Evolutionary conservation across 164 flowering plant species (phyloP).

Genomic region (Tinospora cordifolia): DNA sequence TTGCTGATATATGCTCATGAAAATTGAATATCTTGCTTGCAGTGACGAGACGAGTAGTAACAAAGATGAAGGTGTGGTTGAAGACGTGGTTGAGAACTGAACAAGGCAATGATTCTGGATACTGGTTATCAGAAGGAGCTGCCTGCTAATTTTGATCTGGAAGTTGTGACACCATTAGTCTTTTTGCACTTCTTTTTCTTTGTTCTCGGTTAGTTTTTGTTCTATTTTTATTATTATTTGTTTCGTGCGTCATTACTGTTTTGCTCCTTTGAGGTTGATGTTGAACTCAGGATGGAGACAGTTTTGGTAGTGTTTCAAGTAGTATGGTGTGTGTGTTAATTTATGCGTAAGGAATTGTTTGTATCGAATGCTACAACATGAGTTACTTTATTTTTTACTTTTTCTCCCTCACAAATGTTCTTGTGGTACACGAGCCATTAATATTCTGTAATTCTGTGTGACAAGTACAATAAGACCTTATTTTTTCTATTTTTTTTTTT

Average conservation of each 20-base stretch:
- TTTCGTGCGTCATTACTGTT: background rate
- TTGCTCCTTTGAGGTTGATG: background rate
- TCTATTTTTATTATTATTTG: background rate
- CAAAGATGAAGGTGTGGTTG: conserved; percentile 2
- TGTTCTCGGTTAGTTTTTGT: background rate
- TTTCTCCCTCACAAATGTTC: background rate
- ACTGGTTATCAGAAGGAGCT: background rate
- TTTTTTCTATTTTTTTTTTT: background rate
- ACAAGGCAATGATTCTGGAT: background rate
- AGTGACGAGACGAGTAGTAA: background rate
- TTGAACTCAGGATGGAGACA: conserved; percentile 8
- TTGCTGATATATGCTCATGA: background rate
- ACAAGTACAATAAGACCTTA: background rate
- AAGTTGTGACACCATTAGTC: background rate
- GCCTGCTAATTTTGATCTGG: conserved; percentile 7
- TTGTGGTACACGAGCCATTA: background rate
- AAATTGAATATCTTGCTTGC: background rate
- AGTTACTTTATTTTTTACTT: background rate
- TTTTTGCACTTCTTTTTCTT: background rate
- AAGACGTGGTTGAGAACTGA: conserved; percentile 11
- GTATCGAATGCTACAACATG: background rate
- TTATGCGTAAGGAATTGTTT: conserved; percentile 4
- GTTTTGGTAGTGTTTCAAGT: conserved; percentile 11
- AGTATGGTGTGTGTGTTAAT: background rate
- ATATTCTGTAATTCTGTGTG: background rate